Evolutionary conservation across 768 basidiomycete genomes (phyloP).

Genomic region (Leccinum uliginosum): DNA sequence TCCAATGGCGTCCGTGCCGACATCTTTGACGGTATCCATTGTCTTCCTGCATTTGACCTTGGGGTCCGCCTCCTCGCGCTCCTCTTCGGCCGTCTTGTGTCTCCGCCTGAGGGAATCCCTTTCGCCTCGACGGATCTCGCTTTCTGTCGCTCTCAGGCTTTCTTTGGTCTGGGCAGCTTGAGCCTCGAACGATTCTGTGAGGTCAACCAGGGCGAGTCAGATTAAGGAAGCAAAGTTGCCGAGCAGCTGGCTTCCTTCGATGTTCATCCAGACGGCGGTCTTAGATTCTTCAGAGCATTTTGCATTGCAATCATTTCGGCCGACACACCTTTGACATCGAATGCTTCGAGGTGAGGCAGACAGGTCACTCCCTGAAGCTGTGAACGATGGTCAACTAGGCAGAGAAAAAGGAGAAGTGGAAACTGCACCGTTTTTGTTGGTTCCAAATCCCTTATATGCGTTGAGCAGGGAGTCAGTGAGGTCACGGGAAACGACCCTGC

Average conservation of each 20-base stretch:
- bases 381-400: neutral
- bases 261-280: slow-evolving; percentile 45
- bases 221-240: slow-evolving; percentile 61
- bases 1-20: slow-evolving; percentile 55
- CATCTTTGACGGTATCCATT: slow-evolving; percentile 60
- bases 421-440: slow-evolving; percentile 52
- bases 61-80: slow-evolving; percentile 40
- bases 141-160: slow-evolving; percentile 49
- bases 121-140: slow-evolving; percentile 56
- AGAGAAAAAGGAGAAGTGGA: neutral
- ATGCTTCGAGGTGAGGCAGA: slow-evolving; percentile 29
- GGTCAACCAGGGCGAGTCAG: slow-evolving; percentile 62
- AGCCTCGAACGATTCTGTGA: slow-evolving; percentile 55
- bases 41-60: slow-evolving; percentile 59
- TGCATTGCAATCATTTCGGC: slow-evolving; percentile 48
- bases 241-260: slow-evolving; percentile 53
- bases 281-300: slow-evolving; percentile 45
- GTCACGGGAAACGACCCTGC: slow-evolving; percentile 46
- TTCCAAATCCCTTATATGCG: slow-evolving; percentile 51
- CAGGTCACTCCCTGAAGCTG: slow-evolving; percentile 54
- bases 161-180: slow-evolving; percentile 51
- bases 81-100: slow-evolving; percentile 40
- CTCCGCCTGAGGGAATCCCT: slow-evolving; percentile 54
- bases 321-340: slow-evolving; percentile 42
- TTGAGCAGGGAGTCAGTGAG: slow-evolving; percentile 44